Evolutionary conservation across 2,329 filamentous ascomycete species (phyloP), one percentile per base, ranked within the genome.

Genomic region (Colletotrichum chlorophyti): DNA sequence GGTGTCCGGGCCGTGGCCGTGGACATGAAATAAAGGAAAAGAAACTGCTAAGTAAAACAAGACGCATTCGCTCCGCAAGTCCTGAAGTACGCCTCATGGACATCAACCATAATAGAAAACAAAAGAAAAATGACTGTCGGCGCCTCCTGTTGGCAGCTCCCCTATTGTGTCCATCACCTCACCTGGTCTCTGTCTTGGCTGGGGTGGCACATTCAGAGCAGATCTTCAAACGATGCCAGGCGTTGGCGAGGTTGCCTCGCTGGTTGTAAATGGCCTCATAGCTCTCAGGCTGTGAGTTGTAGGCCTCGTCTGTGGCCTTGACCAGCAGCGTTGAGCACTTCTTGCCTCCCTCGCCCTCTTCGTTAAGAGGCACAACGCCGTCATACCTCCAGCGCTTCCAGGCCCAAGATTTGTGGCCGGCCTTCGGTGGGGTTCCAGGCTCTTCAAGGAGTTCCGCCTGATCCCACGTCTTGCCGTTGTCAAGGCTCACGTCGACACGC

Each of bases 401-500:
- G 3, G 83, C 77, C 87, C 87, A 90, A 3, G 77, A 69, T 51
- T 77, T 84, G 62, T 79, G 73, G 1, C 79, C 81, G 29, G 46
- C n/a, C 14, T 50, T 55, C 11, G 43, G 14, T 21, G 63, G 65
- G 1, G 63, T 63, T 3, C 65, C 65, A 59, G 76, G 75, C 64
- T 85, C 82, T 49, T 83, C 78, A 2, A 87, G 68, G 21, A 89
- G 76, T 49, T 78, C 71, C 7, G 87, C 88, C 65, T 89, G 85
- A 51, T 83, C 79, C 87, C 87, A 90, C 2, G 80, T 84, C 53
- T 74, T 76, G 34, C 87, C 87, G 21, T 82, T 83, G 66, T 91
- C 87, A 26, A 86, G 74, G 57, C 82, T 86, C 27, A 90, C 75
- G 63, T 91, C 88, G 3, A 91, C 87, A n/a, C 87, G 83, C 41